Conservation (phyloP, 2,329 filamentous ascomycete genomes). For the Fusarium foetens region DNA sequence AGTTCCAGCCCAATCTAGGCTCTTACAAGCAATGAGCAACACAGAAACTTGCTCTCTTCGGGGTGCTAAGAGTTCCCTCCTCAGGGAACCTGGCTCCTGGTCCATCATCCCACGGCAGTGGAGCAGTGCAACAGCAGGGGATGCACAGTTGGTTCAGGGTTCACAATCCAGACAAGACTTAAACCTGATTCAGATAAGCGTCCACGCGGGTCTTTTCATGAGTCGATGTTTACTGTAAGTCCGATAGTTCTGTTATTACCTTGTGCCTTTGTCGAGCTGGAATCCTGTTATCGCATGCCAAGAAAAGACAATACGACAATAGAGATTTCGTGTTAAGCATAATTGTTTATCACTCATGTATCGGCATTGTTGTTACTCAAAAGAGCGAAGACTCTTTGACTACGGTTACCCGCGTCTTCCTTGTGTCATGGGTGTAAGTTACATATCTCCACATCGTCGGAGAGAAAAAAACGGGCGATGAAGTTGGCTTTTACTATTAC, state of each 20-base stretch:
- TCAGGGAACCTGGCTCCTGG: conserved; percentile 20
- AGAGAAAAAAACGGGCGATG: conserved; percentile 3
- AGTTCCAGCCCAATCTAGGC: conserved; percentile 23
- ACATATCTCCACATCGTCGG: neutral
- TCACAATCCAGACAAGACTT: neutral
- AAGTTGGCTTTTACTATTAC: neutral
- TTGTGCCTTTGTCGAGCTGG: neutral
- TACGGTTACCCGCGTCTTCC: neutral
- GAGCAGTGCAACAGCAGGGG: conserved; percentile 22
- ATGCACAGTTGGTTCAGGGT: conserved; percentile 17
- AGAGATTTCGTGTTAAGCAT: neutral
- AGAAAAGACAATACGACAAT: neutral
- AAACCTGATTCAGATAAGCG: conserved; percentile 21
- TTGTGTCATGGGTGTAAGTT: conserved; percentile 6
- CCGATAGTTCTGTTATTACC: neutral
- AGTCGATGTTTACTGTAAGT: neutral
- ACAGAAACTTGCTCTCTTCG: neutral
- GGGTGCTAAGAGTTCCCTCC: neutral
- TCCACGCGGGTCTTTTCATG: neutral
- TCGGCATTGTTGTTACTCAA: neutral
- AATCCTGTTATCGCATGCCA: neutral
- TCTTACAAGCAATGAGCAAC: neutral
- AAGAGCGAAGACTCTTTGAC: neutral
- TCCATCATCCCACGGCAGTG: conserved; percentile 33
- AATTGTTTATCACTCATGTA: neutral